A percentile compares a stretch with the other conserved stretches of the same genome.
phyloP scores from a whole-genome alignment of 2,329 filamentous ascomycete species.

The Neofusicoccum ribis region DNA sequence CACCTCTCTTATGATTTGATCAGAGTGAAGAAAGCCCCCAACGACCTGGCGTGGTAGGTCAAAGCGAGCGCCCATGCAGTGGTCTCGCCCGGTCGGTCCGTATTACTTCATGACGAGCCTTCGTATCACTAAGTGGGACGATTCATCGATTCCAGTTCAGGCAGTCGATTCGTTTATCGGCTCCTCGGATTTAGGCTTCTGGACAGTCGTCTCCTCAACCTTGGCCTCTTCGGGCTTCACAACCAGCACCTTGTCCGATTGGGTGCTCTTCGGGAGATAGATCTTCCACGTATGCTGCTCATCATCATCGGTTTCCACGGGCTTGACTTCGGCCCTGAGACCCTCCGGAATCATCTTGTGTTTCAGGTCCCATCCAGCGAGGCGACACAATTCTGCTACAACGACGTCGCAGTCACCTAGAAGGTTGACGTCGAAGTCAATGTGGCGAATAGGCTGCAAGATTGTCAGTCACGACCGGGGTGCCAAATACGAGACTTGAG shows the following conservation, averaged over 20 bases:
- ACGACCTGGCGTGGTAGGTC: background rate
- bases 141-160: conserved; percentile 17
- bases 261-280: background rate
- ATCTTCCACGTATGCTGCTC: conserved; percentile 27
- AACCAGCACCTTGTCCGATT: background rate
- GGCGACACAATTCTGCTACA: conserved; percentile 79
- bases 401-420: conserved; percentile 94
- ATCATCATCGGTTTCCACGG: conserved; percentile 26
- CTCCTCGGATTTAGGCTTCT: conserved; percentile 26
- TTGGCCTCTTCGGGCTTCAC: conserved; percentile 1
- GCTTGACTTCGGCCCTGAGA: conserved; percentile 60
- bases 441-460: conserved; percentile 70
- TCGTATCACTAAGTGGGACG: background rate
- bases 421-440: conserved; percentile 94
- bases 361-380: conserved; percentile 75
- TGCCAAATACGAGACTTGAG: conserved; percentile 14
- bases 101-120: background rate
- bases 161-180: conserved; percentile 25
- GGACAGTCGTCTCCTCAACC: conserved; percentile 1
- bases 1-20: background rate
- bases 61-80: background rate
- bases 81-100: too few species aligned
- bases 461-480: conserved; percentile 15
- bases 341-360: conserved; percentile 80
- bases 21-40: background rate